phyloP scores from a whole-genome alignment of 768 basidiomycete genomes.

The Rhodotorula graminis region DNA sequence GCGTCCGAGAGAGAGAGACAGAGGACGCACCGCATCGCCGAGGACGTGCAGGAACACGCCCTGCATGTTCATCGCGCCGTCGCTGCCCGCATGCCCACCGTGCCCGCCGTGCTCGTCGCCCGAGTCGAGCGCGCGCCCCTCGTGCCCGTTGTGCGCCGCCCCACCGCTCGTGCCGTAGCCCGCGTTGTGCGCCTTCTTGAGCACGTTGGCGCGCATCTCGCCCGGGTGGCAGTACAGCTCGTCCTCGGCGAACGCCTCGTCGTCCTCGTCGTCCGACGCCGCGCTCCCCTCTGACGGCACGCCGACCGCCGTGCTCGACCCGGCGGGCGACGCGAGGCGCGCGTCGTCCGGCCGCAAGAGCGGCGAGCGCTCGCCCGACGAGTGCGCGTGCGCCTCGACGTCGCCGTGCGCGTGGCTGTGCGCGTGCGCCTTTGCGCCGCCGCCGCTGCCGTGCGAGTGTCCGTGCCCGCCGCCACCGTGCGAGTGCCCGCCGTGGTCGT shows the following conservation, averaged over 20 bases:
- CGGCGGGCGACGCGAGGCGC: not conserved
- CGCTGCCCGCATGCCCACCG: constrained; percentile 43
- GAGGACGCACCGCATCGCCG: constrained; percentile 65
- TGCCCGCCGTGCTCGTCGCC: constrained; percentile 15
- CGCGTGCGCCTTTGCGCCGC: not conserved
- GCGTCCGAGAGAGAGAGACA: not conserved
- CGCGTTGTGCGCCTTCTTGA: constrained; percentile 78
- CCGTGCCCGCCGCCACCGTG: constrained; percentile 38
- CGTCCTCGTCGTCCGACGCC: constrained; percentile 11
- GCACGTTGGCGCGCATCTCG: constrained; percentile 50
- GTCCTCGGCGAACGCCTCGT: constrained; percentile 35
- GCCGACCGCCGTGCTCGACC: not conserved
- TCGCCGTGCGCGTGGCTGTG: constrained; percentile 6
- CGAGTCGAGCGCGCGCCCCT: too few relatives aligned
- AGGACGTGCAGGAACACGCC: constrained; percentile 89
- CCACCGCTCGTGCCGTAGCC: constrained; percentile 36
- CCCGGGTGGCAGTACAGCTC: constrained; percentile 64
- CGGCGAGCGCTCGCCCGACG: constrained; percentile 27
- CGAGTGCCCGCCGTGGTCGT: constrained; percentile 55
- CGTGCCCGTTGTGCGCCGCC: constrained; percentile 5
- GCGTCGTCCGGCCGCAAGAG: constrained; percentile 2
- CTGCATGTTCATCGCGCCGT: constrained; percentile 95
- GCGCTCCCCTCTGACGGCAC: not conserved
- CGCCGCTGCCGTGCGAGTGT: constrained; percentile 44
- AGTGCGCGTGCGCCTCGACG: not conserved